A percentile compares a stretch with the other conserved stretches of the same genome.
phyloP scores from a whole-genome alignment of 2,329 filamentous ascomycete genomes.

The Colletotrichum magnum region DNA sequence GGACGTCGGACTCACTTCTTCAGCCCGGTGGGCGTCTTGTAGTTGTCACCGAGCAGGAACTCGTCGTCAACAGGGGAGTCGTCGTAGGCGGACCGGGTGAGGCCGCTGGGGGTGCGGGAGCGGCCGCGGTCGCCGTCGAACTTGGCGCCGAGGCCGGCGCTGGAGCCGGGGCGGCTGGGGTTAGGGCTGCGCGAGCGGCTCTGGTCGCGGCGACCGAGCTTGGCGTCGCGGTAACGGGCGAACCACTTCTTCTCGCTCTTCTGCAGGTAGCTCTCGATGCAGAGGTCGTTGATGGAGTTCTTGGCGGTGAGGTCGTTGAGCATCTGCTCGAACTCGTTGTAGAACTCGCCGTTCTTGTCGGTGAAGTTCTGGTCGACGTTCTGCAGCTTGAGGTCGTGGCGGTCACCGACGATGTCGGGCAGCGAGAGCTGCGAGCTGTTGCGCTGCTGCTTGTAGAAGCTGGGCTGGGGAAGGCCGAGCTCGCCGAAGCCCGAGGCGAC shows the following conservation, averaged over 20 bases:
- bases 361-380: conserved; percentile 79
- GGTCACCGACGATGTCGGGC: conserved; percentile 70
- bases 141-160: conserved; percentile 42
- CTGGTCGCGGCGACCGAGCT: conserved; percentile 61
- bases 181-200: conserved; percentile 55
- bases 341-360: conserved; percentile 74
- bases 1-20: conserved; percentile 60
- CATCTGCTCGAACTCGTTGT: conserved; percentile 69
- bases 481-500: conserved; percentile 29
- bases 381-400: conserved; percentile 73
- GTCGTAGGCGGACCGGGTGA: conserved; percentile 44
- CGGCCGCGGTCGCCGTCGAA: conserved; percentile 42
- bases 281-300: conserved; percentile 71
- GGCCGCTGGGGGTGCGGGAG: conserved; percentile 48
- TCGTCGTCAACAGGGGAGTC: conserved; percentile 51
- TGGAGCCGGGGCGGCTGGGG: conserved; percentile 39
- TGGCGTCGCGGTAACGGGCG: conserved; percentile 68
- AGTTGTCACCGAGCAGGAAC: conserved; percentile 70
- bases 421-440: conserved; percentile 66
- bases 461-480: conserved; percentile 35
- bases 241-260: conserved; percentile 80
- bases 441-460: conserved; percentile 48
- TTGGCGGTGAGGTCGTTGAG: conserved; percentile 67
- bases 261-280: conserved; percentile 75
- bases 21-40: conserved; percentile 69